Evolutionary conservation across 192 early-diverging fungal species (phyloP), one percentile per base, ranked within the genome.

Genomic region (Bifiguratus adelaidae): DNA sequence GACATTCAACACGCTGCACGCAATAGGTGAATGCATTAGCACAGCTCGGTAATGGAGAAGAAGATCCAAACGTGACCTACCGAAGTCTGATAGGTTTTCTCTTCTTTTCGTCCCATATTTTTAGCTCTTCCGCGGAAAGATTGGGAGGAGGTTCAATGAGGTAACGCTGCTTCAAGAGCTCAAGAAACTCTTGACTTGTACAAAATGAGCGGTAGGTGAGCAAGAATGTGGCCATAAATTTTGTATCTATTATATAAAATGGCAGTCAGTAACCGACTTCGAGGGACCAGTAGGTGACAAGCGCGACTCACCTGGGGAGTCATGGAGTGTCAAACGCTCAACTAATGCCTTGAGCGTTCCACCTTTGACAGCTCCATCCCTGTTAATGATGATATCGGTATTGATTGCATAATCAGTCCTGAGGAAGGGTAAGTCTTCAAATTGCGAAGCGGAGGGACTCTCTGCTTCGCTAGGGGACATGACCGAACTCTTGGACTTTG

Each of bases 181-280:
- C 67, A 46, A 95, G 78, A 16, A 95, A 70, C 52, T 88, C 85
- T 18, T 68, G 65, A 11, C 88, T 83, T 3, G 74, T 84, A 2
- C 83, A 82, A 46, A 95, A 95, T 8, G 89, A 88, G 32, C 87
- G 82, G 61, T 92, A 97, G 2, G 94, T 89, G 19, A 97, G 62
- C 49, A 97, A 61, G 69, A 97, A 91, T 0, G 90, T 85, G 16
- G 74, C 76, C 32, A 77, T 77, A 68, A 87, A 94, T 53, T 81
- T 80, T 34, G 80, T 60, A 41, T 96, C 91, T 64, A 74, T 37
- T 41, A 24, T 33, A 30, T 3, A 38, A 44, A 1, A 29, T 38
- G 16, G 28, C 1, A 23, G 2, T 33, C 27, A 23, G 9, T 24
- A 16, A 23, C 9, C 20, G 26, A 27, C 4, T 3, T 0, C 18